A percentile compares a stretch with the other conserved stretches of the same genome.
phyloP scores from a whole-genome alignment of 345 rosid species.

The Arabis hirsuta region DNA sequence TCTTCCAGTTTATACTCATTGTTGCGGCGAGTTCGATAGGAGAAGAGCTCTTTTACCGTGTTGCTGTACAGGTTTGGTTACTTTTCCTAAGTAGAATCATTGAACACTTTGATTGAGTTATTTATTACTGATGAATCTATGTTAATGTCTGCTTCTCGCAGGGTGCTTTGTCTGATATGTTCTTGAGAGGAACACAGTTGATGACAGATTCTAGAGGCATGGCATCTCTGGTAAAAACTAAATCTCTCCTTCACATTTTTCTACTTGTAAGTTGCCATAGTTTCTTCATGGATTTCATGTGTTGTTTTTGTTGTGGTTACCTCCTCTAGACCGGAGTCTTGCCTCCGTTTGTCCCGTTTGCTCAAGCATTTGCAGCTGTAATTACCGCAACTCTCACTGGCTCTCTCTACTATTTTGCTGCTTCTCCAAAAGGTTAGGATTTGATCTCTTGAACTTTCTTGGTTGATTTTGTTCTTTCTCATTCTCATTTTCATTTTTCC shows the following conservation, averaged over 20 bases:
- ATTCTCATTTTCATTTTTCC: conserved; percentile 31
- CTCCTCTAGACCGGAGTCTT: conserved; percentile 70
- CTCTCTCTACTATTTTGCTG: conserved; percentile 82
- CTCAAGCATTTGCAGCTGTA: conserved; percentile 96
- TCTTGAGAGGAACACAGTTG: conserved; percentile 77
- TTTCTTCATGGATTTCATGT: conserved; percentile 1
- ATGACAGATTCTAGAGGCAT: conserved; percentile 74
- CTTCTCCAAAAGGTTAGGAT: conserved; percentile 87
- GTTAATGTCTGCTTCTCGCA: conserved; percentile 34
- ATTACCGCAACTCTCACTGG: conserved; percentile 90
- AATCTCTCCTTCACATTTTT: not conserved
- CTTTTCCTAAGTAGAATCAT: not conserved
- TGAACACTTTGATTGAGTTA: conserved; percentile 6
- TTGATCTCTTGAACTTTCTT: not conserved
- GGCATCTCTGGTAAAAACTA: conserved; percentile 69
- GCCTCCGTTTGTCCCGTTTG: conserved; percentile 97
- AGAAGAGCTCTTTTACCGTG: conserved; percentile 98
- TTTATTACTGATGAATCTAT: not conserved
- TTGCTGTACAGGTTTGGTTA: conserved; percentile 82
- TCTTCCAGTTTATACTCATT: conserved; percentile 73
- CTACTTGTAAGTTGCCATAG: not conserved
- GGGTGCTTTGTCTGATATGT: conserved; percentile 92
- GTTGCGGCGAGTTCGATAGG: conserved; percentile 95
- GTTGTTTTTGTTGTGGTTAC: conserved; percentile 19
- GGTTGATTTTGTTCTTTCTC: conserved; percentile 3